Base-by-base conservation (phyloP, 257 asterid genomes). In the Mitragyna speciosa region DNA sequence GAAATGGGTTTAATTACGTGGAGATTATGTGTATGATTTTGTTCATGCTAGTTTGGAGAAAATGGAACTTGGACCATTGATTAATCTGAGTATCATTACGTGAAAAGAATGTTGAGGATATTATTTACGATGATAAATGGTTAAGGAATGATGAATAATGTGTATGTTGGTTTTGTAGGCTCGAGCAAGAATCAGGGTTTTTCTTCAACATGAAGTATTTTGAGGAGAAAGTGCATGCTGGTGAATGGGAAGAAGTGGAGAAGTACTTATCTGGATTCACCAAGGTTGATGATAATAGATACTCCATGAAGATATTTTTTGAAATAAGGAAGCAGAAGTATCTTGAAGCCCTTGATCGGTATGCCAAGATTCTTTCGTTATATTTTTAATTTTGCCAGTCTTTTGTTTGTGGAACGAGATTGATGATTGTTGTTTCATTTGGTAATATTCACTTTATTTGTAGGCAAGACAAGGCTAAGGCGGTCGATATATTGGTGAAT, bases 211-310 rank as follows among this genome's bases (percentile, higher is more conserved):
- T 95, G 99, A 95, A 93, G 83, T 91, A 95, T 85, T 95, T 95
- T 67, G 99, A 95, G 88, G 99, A 95, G 92, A 95, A 91, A 84
- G 97, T 95, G 22, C 97, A 92, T 78, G 97, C 97, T 17, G 99
- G 99, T 80, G 96, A 95, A 80, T 95, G 98, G 99, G 97, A 95
- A 0, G 99, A 95, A 77, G 98, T 95, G 74, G 99, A 95, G 94
- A 95, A 95, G 79, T 95, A 95, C 87, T 88, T 95, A 72, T 93
- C 99, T 24, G 98, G 99, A 75, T 95, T 92, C 87, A 93, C 98
- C 45, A 95, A 95, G 86, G 98, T 95, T 51, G 99, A 95, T 72
- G 99, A 95, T 79, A 95, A 95, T 81, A 85, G 98, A 86, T 95
- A 93, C 89, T 95, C 99, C 19, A 95, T 93, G 99, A 95, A 93